A percentile compares a stretch with the other conserved stretches of the same genome.
These are phyloP conservation scores for Alternaria rosae DNA, from an alignment of 2,329 filamentous ascomycete species.

Conservation along the genomic window DNA sequence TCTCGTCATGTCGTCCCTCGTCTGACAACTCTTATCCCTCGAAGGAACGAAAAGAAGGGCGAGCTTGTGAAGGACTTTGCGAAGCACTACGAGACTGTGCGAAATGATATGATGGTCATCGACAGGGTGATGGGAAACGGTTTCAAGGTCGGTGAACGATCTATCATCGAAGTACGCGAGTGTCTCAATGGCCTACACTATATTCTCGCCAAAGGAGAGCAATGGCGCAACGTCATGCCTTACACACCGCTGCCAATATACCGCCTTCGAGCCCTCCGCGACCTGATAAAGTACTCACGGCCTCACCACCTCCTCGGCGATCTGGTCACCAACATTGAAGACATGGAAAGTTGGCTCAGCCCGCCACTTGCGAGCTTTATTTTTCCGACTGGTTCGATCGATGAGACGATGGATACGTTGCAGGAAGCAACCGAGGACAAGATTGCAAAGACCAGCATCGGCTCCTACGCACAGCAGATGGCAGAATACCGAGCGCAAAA, in stretches of 20 bases:
- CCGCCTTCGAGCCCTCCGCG: background rate
- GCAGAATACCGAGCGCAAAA: background rate
- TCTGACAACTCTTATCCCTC: background rate
- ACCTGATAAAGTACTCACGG: background rate
- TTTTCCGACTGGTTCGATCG: background rate
- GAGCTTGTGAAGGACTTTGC: slow-evolving; percentile 1
- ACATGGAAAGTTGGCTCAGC: slow-evolving; percentile 12
- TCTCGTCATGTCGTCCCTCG: slow-evolving; percentile 11
- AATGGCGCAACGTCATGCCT: slow-evolving; percentile 9
- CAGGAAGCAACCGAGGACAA: background rate
- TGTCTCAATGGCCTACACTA: slow-evolving; percentile 1
- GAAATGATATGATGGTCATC: slow-evolving; percentile 2
- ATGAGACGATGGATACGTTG: background rate
- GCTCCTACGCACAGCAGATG: background rate
- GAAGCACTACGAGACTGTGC: slow-evolving; percentile 3
- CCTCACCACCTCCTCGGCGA: background rate
- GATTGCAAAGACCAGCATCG: background rate
- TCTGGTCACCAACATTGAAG: slow-evolving; percentile 1
- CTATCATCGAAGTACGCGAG: background rate
- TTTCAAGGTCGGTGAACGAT: background rate
- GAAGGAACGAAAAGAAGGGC: background rate
- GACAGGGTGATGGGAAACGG: background rate
- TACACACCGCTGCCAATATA: slow-evolving; percentile 9
- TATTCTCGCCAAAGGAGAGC: background rate
- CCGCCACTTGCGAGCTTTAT: background rate